Conservation (phyloP, 306 rosid species). For the Ziziphus jujuba region DNA sequence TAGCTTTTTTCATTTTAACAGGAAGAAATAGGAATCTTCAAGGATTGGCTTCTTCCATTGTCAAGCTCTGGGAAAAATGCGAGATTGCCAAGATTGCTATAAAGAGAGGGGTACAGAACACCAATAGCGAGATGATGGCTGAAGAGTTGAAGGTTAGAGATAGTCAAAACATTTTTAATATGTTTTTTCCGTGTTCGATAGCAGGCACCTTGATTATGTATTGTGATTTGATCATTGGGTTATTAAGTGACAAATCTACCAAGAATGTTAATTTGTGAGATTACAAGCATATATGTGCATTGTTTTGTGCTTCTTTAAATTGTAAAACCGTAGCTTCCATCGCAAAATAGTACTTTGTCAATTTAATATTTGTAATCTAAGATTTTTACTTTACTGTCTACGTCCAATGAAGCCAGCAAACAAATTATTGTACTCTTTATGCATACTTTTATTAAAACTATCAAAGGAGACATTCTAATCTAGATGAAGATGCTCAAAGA, state of each 20-base stretch:
- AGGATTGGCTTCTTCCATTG: slow-evolving; percentile 80
- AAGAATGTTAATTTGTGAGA: too few relatives aligned
- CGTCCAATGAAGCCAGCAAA: too few relatives aligned
- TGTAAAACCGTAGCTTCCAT: too few relatives aligned
- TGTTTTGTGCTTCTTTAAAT: too few relatives aligned
- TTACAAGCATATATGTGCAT: too few relatives aligned
- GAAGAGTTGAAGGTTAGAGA: slow-evolving; percentile 74
- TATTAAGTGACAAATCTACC: too few relatives aligned
- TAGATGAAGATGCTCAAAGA: not conserved
- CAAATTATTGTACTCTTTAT: not conserved
- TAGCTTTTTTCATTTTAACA: slow-evolving; percentile 29
- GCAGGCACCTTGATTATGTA: not conserved
- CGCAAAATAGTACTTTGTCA: too few relatives aligned
- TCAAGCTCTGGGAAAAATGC: slow-evolving; percentile 90
- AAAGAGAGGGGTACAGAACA: slow-evolving; percentile 90
- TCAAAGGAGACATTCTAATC: not conserved
- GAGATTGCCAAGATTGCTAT: slow-evolving; percentile 90
- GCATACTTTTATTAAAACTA: not conserved
- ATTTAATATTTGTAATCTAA: too few relatives aligned
- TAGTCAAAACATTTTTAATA: slow-evolving; percentile 1
- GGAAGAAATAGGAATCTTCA: slow-evolving; percentile 86
- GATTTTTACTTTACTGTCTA: too few relatives aligned
- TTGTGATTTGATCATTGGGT: too few relatives aligned
- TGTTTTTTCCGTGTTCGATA: not conserved
- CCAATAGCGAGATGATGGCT: slow-evolving; percentile 77